Evolutionary conservation across 441 rosid species (phyloP).

Genomic region (Populus hybrid): DNA sequence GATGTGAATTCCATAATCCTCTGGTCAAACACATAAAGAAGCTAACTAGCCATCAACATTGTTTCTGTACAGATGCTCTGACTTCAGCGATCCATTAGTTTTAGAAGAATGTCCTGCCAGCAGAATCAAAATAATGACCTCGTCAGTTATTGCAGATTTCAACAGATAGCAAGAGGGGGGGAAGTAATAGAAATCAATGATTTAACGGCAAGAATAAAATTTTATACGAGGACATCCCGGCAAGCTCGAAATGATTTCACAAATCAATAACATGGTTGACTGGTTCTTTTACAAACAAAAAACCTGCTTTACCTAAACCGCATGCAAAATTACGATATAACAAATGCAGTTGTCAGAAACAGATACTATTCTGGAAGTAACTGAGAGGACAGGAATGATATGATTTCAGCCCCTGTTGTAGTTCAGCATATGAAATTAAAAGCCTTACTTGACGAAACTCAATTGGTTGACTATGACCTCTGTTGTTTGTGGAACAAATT

Average conservation of each 20-base stretch:
- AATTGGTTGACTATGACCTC: constrained; percentile 61
- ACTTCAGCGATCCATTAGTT: constrained; percentile 34
- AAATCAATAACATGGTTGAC: not conserved
- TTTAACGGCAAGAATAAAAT: not conserved
- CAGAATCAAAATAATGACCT: constrained; percentile 12
- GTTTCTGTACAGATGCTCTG: not conserved
- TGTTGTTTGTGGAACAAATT: constrained; percentile 64
- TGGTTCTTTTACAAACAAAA: not conserved
- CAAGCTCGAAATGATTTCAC: not conserved
- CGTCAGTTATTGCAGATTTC: not conserved
- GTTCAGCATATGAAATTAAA: constrained; percentile 66
- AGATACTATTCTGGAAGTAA: constrained; percentile 1
- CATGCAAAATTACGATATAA: not conserved
- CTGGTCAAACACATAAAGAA: not conserved
- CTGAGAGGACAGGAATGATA: constrained; percentile 93
- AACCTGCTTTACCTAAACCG: not conserved
- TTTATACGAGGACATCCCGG: not conserved
- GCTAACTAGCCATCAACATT: not conserved
- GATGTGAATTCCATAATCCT: not conserved
- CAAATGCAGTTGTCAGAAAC: not conserved
- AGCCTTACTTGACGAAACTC: constrained; percentile 82
- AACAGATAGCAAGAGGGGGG: not conserved
- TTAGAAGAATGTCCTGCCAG: constrained; percentile 47
- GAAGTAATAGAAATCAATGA: not conserved
- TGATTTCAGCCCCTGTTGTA: constrained; percentile 71